Conservation (phyloP, 257 asterid genomes). For the Linaria vulgaris region DNA sequence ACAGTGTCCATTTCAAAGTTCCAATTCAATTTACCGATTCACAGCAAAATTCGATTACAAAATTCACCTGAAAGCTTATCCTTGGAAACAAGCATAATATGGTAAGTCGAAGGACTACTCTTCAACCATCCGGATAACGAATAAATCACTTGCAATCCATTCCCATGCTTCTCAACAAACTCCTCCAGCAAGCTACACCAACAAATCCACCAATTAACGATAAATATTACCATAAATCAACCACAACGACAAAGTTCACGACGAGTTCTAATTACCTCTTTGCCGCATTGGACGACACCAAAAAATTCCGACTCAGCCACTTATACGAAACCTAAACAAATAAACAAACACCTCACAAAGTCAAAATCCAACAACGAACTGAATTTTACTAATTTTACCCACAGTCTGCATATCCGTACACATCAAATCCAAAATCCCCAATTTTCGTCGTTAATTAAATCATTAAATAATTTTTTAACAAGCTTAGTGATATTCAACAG, state of each 20-base stretch:
- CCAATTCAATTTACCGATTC: not conserved
- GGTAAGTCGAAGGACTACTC: slow-evolving; percentile 62
- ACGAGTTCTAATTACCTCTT: slow-evolving; percentile 55
- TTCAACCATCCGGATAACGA: slow-evolving; percentile 86
- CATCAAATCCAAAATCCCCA: too few relatives aligned
- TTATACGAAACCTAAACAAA: slow-evolving; percentile 82
- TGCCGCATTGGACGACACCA: slow-evolving; percentile 83
- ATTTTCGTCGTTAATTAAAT: not conserved
- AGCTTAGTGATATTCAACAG: too few relatives aligned
- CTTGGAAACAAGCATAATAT: slow-evolving; percentile 66
- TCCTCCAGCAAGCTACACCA: slow-evolving; percentile 69
- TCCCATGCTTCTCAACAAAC: slow-evolving; percentile 69
- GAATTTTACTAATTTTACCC: slow-evolving; percentile 7
- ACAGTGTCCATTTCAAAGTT: not conserved
- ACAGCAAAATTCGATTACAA: slow-evolving; percentile 3
- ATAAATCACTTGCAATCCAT: slow-evolving; percentile 63
- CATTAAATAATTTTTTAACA: not conserved
- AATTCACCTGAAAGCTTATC: slow-evolving; percentile 75
- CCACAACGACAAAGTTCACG: not conserved
- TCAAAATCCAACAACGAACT: not conserved
- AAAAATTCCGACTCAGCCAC: slow-evolving; percentile 91
- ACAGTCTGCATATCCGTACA: too few relatives aligned
- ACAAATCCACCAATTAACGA: slow-evolving; percentile 17
- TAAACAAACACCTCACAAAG: not conserved
- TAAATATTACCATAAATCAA: not conserved